phyloP scores from a whole-genome alignment of 2,329 filamentous ascomycete species.

The Botryotinia calthae region DNA sequence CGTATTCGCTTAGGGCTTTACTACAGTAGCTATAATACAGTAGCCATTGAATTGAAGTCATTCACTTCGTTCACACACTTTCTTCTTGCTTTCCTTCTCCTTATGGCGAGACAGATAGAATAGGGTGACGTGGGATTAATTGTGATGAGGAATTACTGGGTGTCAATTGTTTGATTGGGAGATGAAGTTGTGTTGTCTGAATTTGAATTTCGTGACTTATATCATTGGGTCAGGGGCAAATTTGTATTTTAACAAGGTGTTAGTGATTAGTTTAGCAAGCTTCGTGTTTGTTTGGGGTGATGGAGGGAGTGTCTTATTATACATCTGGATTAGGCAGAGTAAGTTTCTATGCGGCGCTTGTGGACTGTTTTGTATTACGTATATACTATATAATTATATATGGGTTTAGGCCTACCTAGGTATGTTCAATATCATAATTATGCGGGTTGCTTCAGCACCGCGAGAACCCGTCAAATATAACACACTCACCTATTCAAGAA shows the following conservation, averaged over 20 bases:
- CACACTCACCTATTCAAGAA: neutral
- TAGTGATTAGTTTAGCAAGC: neutral
- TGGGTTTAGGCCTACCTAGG: neutral
- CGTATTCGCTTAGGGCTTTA: too few species aligned
- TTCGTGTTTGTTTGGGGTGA: neutral
- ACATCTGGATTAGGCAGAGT: neutral
- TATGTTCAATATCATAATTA: neutral
- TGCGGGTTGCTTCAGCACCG: neutral
- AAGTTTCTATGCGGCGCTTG: neutral
- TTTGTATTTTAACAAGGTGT: neutral
- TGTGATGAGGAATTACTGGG: fast-evolving
- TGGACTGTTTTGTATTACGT: neutral
- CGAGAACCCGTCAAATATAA: neutral
- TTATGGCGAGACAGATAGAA: neutral
- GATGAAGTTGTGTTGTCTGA: too few species aligned
- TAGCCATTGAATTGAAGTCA: too few species aligned
- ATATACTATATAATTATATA: neutral
- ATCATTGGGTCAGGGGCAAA: too few species aligned
- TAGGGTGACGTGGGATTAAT: neutral
- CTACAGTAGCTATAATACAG: too few species aligned
- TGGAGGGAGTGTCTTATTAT: neutral
- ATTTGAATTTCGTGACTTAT: too few species aligned
- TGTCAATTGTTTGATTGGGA: neutral
- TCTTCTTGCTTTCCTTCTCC: too few species aligned
- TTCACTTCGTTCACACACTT: too few species aligned